phyloP scores from a whole-genome alignment of 2,329 filamentous ascomycete species.

The Fusarium bactridioides region DNA sequence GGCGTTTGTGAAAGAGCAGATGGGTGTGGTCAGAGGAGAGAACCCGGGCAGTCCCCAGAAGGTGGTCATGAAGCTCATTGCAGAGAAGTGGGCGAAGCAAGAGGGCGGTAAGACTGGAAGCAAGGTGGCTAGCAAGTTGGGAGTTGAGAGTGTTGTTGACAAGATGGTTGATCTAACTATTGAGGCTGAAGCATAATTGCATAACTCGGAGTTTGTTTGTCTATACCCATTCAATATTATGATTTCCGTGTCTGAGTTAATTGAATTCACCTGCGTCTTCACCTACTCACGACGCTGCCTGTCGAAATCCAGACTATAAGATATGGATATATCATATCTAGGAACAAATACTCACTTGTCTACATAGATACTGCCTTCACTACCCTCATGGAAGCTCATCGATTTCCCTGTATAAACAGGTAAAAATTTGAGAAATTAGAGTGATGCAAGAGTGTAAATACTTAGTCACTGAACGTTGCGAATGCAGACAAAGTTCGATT shows the following conservation, averaged over 20 bases:
- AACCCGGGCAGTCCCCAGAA: constrained; percentile 68
- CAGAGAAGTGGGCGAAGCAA: constrained; percentile 66
- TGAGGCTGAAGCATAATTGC: constrained; percentile 23
- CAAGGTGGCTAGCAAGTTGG: constrained; percentile 18
- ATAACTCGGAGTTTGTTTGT: neutral
- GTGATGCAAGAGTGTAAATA: neutral
- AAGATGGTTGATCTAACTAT: constrained; percentile 42
- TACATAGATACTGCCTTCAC: neutral
- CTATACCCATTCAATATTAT: constrained; percentile 4
- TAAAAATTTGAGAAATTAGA: neutral
- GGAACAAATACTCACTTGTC: neutral
- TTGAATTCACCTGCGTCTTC: neutral
- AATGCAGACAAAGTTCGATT: neutral
- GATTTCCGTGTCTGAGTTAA: neutral
- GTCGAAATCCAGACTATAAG: neutral
- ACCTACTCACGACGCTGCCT: neutral
- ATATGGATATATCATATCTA: neutral
- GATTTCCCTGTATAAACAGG: neutral
- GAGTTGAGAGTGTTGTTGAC: constrained; percentile 33
- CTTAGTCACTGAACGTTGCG: neutral
- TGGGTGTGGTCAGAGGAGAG: constrained; percentile 64
- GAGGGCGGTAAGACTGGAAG: constrained; percentile 46
- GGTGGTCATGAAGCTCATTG: constrained; percentile 74
- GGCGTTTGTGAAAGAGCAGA: constrained; percentile 71
- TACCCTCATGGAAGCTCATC: neutral